Percentiles rank a stretch among this genome's conserved stretches.
These are phyloP conservation scores for Lyophyllum decastes DNA, from an alignment of 768 basidiomycete genomes.

Conservation along the genomic window DNA sequence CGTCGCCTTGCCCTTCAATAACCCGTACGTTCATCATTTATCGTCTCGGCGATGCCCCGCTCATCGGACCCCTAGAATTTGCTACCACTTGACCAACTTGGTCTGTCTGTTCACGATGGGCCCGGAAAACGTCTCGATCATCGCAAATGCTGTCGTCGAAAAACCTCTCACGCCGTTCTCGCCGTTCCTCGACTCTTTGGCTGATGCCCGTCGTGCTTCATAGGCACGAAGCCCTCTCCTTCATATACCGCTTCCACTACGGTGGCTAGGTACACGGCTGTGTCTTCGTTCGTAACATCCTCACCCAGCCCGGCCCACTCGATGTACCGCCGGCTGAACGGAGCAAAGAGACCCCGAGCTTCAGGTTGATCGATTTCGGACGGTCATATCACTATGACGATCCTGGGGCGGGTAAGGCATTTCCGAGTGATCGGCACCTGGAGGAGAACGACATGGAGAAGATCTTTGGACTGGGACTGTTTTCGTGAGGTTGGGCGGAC, in stretches of 20 bases:
- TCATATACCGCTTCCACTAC: conserved; percentile 38
- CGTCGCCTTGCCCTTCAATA: no score
- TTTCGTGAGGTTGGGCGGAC: background rate
- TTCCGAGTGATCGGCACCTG: background rate
- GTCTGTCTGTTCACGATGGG: background rate
- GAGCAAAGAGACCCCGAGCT: conserved; percentile 27
- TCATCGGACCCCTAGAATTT: background rate
- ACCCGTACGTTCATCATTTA: background rate
- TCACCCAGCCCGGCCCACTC: conserved; percentile 35
- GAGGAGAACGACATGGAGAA: conserved; percentile 5
- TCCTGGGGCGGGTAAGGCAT: background rate
- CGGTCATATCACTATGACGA: conserved; percentile 5
- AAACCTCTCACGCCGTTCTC: background rate
- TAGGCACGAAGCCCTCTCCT: conserved; percentile 41
- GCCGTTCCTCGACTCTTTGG: background rate
- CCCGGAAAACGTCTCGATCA: background rate
- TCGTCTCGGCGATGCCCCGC: background rate
- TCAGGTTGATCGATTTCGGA: conserved; percentile 46
- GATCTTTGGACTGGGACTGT: conserved; percentile 7
- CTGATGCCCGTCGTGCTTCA: background rate
- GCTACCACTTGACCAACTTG: background rate
- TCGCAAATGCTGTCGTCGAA: no score
- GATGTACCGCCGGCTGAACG: conserved; percentile 10
- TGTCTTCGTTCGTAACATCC: conserved; percentile 37
- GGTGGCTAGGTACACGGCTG: conserved; percentile 39